Evolutionary conservation across 768 basidiomycete genomes (phyloP), one percentile per base, ranked within the genome.

Genomic region (Mycena polygramma): DNA sequence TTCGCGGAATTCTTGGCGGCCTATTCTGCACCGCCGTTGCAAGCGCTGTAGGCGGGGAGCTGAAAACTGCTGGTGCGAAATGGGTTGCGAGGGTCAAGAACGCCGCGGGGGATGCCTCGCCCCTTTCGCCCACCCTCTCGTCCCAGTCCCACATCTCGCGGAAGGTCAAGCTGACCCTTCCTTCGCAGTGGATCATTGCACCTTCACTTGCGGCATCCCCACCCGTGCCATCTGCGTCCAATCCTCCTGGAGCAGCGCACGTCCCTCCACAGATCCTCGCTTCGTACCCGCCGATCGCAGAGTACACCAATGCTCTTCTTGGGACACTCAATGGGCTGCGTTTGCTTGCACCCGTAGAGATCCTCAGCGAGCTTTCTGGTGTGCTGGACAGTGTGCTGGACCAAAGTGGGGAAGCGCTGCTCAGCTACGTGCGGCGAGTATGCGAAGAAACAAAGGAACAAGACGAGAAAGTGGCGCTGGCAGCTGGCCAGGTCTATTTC

Each of bases 301-400:
- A 85, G 48, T 86, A 89, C 68, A 86, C 91, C 49, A 98, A 98
- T 75, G 86, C 89, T 4, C 80, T 95, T 26, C 83, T 96, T 5
- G 85, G 88, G 7, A 85, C 91, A 1, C 81, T 98, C 52, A 98
- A 98, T 78, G 86, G 90, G 3, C 82, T 98, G 24, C 91, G 97
- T 4, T 84, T 95, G 14, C 88, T 97, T 15, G 93, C 93, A 4
- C 95, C 95, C 3, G 81, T 88, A 15, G 83, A 83, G 14, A 84
- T 92, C n/a, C 75, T 90, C 54, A 73, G 76, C 0, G 83, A 86
- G n/a, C 81, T 94, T 13, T 75, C 83, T 1, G 73, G 74, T 0
- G 80, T 83, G n/a, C 81, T 94, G 26, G 90, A 92, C 57, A 78
- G 75, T 4, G 81, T 86, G 9, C 81, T 95, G 20, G 83, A 81